Percentiles rank a stretch among this genome's conserved stretches.
These are phyloP conservation scores for Anethum foeniculum DNA, from an alignment of 140 eudicot species.

Conservation along the genomic window DNA sequence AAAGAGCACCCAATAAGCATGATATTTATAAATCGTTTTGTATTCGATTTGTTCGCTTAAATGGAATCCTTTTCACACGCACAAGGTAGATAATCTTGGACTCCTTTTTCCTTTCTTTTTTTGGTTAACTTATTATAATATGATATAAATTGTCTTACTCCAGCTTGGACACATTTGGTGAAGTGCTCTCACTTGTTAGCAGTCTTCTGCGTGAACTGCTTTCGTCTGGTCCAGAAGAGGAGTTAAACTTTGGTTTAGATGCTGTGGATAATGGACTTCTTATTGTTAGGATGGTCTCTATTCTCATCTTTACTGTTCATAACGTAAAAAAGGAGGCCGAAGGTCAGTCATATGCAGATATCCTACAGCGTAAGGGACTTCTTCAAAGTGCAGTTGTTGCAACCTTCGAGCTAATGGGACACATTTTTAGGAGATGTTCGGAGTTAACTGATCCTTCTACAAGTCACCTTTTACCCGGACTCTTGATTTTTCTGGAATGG, in stretches of 20 bases:
- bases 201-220: slow-evolving; percentile 39
- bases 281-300: slow-evolving; percentile 43
- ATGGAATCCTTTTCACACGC: slow-evolving; percentile 63
- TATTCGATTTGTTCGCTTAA: slow-evolving; percentile 46
- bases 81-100: slow-evolving; percentile 44
- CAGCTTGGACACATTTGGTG: slow-evolving; percentile 66
- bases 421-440: slow-evolving; percentile 37
- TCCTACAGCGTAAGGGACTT: slow-evolving; percentile 42
- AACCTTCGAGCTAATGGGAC: slow-evolving; percentile 39
- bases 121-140: background rate
- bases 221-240: slow-evolving; percentile 43
- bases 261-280: slow-evolving; percentile 44
- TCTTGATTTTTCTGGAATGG: slow-evolving; percentile 49
- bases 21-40: slow-evolving; percentile 42
- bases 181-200: slow-evolving; percentile 41
- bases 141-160: background rate
- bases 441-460: slow-evolving; percentile 37
- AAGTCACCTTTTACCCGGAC: slow-evolving; percentile 49
- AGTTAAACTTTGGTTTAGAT: slow-evolving; percentile 37
- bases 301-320: slow-evolving; percentile 47
- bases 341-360: slow-evolving; percentile 55
- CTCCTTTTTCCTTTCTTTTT: background rate
- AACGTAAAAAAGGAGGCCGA: slow-evolving; percentile 42
- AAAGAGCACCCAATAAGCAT: slow-evolving; percentile 24
- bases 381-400: slow-evolving; percentile 40